Evolutionary conservation across 306 rosid species (phyloP).

Genomic region (Medicago lupulina): DNA sequence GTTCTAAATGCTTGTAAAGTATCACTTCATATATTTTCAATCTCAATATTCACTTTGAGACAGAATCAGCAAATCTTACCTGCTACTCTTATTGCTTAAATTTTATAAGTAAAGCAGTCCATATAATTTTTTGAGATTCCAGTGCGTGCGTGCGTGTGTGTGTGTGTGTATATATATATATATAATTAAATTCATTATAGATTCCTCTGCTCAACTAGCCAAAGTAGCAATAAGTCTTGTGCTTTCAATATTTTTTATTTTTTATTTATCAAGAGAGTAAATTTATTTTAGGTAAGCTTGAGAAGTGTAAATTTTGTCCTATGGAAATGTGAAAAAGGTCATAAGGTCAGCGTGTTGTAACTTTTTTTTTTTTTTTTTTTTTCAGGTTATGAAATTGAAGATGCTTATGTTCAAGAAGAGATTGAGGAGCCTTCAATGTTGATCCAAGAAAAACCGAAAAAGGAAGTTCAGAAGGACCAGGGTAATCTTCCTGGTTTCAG

Average conservation of each 20-base stretch:
- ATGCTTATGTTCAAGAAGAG: slow-evolving; percentile 83
- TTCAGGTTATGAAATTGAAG: slow-evolving; percentile 77
- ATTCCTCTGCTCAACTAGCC: neutral
- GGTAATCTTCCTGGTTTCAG: slow-evolving; percentile 79
- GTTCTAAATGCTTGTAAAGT: neutral
- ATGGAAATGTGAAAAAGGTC: slow-evolving; percentile 12
- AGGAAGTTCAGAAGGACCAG: slow-evolving; percentile 55
- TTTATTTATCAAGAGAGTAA: neutral
- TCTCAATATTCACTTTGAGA: neutral
- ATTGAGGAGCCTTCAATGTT: slow-evolving; percentile 68
- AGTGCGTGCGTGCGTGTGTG: too few species aligned
- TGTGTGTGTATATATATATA: too few species aligned
- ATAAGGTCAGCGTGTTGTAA: slow-evolving; percentile 29
- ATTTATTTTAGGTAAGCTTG: slow-evolving; percentile 21
- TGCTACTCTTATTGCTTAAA: neutral
- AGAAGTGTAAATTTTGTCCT: slow-evolving; percentile 15
- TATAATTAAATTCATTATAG: neutral
- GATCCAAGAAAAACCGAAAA: slow-evolving; percentile 61
- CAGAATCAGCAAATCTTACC: neutral
- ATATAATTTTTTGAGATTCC: neutral
- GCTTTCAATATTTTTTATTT: too few species aligned
- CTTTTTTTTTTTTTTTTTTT: slow-evolving; percentile 22
- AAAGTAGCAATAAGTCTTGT: neutral
- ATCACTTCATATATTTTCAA: neutral
- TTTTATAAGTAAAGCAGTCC: slow-evolving; percentile 12